Conservation (phyloP, 306 rosid species). For the Cercis canadensis region DNA sequence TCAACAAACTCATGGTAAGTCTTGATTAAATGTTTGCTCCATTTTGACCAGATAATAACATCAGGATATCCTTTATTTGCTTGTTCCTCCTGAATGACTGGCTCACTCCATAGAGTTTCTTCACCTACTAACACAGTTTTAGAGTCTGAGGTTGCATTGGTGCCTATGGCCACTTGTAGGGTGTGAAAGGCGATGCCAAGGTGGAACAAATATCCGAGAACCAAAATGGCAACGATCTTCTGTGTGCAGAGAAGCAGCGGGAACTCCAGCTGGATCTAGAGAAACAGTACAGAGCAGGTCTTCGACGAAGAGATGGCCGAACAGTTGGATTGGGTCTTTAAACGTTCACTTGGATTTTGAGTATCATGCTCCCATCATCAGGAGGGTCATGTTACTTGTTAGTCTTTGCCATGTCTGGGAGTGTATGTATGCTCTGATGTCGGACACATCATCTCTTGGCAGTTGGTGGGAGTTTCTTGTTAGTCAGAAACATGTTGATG, state of each 20-base stretch:
- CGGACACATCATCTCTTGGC: neutral
- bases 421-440: slow-evolving; percentile 21
- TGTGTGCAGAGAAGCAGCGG: slow-evolving; percentile 78
- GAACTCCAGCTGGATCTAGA: slow-evolving; percentile 94
- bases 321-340: slow-evolving; percentile 96
- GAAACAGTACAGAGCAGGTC: slow-evolving; percentile 97
- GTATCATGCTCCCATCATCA: slow-evolving; percentile 26
- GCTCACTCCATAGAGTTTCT: slow-evolving; percentile 48
- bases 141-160: slow-evolving; percentile 98
- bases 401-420: slow-evolving; percentile 30
- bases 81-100: slow-evolving; percentile 53
- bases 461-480: slow-evolving; percentile 30
- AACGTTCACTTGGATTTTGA: slow-evolving; percentile 17
- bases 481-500: slow-evolving; percentile 14
- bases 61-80: slow-evolving; percentile 17
- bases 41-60: slow-evolving; percentile 26
- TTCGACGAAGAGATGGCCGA: slow-evolving; percentile 96
- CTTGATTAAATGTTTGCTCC: slow-evolving; percentile 16
- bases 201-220: slow-evolving; percentile 57
- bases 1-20: slow-evolving; percentile 98
- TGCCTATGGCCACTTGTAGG: slow-evolving; percentile 99
- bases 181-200: slow-evolving; percentile 82
- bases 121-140: slow-evolving; percentile 92
- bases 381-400: slow-evolving; percentile 31
- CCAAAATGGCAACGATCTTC: slow-evolving; percentile 49